phyloP scores from a whole-genome alignment of 148 eudicot species.

The Camellia granthamiana region DNA sequence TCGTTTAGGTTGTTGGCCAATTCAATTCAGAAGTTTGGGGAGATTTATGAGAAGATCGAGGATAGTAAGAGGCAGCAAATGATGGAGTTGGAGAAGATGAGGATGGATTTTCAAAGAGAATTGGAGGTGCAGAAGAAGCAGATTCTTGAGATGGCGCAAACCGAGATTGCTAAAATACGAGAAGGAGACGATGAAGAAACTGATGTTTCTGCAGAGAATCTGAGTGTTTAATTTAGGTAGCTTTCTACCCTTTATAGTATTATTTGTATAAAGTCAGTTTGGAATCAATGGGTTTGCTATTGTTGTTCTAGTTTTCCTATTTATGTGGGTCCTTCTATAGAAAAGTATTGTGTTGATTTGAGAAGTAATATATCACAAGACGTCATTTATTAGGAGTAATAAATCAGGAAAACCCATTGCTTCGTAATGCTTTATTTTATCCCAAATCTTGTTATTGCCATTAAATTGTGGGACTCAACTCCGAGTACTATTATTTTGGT shows the following conservation, averaged over 20 bases:
- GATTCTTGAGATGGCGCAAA: constrained; percentile 71
- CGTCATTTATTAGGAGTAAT: background rate
- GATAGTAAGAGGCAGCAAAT: constrained; percentile 81
- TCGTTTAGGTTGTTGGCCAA: constrained; percentile 71
- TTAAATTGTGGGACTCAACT: background rate
- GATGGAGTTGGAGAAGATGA: constrained; percentile 88
- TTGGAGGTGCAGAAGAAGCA: constrained; percentile 85
- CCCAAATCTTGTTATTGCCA: background rate
- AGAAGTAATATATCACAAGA: background rate
- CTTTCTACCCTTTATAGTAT: constrained; percentile 1
- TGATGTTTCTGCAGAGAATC: constrained; percentile 50
- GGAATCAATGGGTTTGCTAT: constrained; percentile 1
- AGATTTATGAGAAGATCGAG: constrained; percentile 91
- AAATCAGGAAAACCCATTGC: background rate
- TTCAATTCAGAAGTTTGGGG: constrained; percentile 79
- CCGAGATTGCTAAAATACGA: constrained; percentile 66
- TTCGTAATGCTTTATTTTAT: background rate
- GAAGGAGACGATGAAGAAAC: constrained; percentile 21
- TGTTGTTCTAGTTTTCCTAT: background rate
- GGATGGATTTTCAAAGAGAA: constrained; percentile 79
- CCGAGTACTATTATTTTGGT: background rate
- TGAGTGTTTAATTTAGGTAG: constrained; percentile 42
- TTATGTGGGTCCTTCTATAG: background rate
- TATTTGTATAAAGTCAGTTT: background rate
- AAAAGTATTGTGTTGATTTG: background rate